These are phyloP conservation scores for Physaria fendleri DNA, from an alignment of 345 rosid species.

Conservation along the genomic window DNA sequence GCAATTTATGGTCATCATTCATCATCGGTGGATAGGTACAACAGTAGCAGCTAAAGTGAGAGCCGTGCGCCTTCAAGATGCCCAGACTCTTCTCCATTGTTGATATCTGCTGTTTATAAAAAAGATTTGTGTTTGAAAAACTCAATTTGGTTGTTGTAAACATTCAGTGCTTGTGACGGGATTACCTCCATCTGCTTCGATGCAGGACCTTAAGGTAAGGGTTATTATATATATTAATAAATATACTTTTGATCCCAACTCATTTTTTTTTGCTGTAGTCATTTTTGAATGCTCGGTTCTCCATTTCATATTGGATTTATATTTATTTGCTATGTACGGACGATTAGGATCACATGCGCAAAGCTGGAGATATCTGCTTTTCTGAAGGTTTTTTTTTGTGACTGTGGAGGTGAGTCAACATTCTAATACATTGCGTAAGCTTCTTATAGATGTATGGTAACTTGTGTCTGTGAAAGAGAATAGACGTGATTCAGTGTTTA, in stretches of 20 bases:
- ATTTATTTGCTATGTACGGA: neutral
- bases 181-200: conserved; percentile 91
- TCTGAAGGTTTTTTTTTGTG: conserved; percentile 91
- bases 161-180: conserved; percentile 79
- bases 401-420: conserved; percentile 59
- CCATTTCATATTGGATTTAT: neutral
- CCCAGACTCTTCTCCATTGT: conserved; percentile 42
- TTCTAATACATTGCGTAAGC: neutral
- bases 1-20: conserved; percentile 85
- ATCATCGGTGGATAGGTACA: conserved; percentile 62
- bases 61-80: conserved; percentile 75
- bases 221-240: neutral
- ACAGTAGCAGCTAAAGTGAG: conserved; percentile 61
- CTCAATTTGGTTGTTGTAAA: neutral
- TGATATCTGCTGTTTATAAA: neutral
- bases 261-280: too few species aligned
- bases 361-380: conserved; percentile 96
- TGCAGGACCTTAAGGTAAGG: conserved; percentile 97
- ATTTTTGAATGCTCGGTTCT: neutral
- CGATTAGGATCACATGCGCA: conserved; percentile 93
- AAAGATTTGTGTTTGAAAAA: neutral
- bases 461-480: too few species aligned
- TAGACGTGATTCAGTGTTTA: neutral
- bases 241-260: too few species aligned
- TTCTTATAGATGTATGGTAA: too few species aligned